Percentiles rank a stretch among this genome's conserved stretches.
Conservation (phyloP, 2,329 filamentous ascomycete genomes). For the Trichoderma endophyticum region DNA sequence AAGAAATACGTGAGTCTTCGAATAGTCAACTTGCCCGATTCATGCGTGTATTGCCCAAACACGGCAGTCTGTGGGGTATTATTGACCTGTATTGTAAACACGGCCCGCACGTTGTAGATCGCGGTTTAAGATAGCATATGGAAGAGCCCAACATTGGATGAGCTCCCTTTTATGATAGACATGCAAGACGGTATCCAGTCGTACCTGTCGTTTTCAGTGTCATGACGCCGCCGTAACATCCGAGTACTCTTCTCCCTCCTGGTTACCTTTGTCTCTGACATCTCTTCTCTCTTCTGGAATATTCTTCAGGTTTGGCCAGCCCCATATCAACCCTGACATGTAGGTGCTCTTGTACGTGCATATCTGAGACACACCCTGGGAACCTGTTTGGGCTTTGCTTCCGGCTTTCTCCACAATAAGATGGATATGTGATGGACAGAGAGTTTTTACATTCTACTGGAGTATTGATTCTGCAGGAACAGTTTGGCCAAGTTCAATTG, state of each 20-base stretch:
- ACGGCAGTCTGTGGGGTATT: background rate
- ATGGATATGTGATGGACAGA: background rate
- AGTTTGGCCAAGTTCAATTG: background rate
- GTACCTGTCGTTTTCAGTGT: background rate
- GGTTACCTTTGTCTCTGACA: background rate
- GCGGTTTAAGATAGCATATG: background rate
- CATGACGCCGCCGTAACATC: background rate
- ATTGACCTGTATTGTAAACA: background rate
- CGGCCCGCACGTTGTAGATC: background rate
- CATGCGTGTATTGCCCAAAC: background rate
- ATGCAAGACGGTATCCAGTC: background rate
- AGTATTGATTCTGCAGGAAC: background rate
- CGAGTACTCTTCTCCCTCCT: background rate
- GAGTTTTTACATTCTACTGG: background rate
- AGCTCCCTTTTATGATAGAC: background rate
- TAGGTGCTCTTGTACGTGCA: background rate
- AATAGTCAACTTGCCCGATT: background rate
- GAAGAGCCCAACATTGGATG: background rate
- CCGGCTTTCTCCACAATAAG: background rate
- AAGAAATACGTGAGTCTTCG: background rate
- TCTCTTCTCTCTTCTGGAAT: background rate
- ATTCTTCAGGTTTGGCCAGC: background rate
- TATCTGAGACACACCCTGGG: background rate
- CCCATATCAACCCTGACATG: background rate
- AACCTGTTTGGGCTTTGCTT: background rate